phyloP scores from a whole-genome alignment of 805 yeast species.

The Metschnikowia noctiluminum region DNA sequence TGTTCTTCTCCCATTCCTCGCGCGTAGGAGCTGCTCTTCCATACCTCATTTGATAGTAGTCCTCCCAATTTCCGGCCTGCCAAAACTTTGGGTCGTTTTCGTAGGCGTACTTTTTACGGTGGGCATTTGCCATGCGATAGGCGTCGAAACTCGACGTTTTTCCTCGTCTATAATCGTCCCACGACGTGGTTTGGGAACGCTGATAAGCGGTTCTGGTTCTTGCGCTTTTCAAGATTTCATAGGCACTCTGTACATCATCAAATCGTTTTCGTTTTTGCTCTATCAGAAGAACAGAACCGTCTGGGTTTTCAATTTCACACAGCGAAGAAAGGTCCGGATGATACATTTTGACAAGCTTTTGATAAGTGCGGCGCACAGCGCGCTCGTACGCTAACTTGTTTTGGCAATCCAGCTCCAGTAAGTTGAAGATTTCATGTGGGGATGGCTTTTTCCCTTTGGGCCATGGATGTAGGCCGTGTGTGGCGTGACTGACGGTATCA shows the following conservation, averaged over 20 bases:
- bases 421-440: conserved; percentile 64
- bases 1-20: conserved; percentile 41
- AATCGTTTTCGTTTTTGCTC: conserved; percentile 33
- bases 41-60: conserved; percentile 45
- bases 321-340: conserved; percentile 67
- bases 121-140: conserved; percentile 37
- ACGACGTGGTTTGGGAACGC: conserved; percentile 25
- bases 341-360: conserved; percentile 59
- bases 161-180: conserved; percentile 24
- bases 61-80: conserved; percentile 67
- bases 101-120: conserved; percentile 30
- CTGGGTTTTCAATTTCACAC: conserved; percentile 22
- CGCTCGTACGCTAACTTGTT: conserved; percentile 49
- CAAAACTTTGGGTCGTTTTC: conserved; percentile 45
- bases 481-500: conserved; percentile 21
- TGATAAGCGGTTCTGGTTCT: conserved; percentile 38
- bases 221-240: conserved; percentile 51
- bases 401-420: conserved; percentile 36
- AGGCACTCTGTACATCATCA: conserved; percentile 33
- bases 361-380: conserved; percentile 34
- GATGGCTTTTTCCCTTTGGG: conserved; percentile 56
- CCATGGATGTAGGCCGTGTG: conserved; percentile 44
- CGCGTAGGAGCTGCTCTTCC: conserved; percentile 37
- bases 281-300: conserved; percentile 28
- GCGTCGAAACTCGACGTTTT: conserved; percentile 30